Evolutionary conservation across 805 yeast species (phyloP).

Genomic region (Teunomyces stri): DNA sequence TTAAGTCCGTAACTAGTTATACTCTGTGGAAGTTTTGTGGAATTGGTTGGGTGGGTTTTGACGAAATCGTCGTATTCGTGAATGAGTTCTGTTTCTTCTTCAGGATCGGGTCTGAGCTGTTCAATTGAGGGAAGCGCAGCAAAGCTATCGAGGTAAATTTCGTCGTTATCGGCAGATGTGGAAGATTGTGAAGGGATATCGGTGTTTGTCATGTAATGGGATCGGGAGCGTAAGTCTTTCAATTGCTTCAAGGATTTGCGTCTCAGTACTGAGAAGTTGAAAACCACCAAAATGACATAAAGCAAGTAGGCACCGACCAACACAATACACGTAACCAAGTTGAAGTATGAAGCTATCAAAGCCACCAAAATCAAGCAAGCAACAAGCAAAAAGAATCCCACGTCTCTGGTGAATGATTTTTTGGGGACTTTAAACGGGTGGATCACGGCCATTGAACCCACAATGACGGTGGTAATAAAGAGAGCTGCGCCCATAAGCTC

Average conservation of each 20-base stretch:
- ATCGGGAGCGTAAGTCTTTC: conserved; percentile 22
- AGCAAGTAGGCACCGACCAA: conserved; percentile 55
- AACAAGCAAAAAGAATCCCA: conserved; percentile 52
- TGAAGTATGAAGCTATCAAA: conserved; percentile 54
- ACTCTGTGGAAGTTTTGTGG: background rate
- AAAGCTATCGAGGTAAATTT: conserved; percentile 20
- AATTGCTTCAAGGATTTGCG: conserved; percentile 11
- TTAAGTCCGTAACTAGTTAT: conserved; percentile 34
- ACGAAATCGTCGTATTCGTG: conserved; percentile 8
- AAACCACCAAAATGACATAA: conserved; percentile 50
- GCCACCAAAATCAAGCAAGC: conserved; percentile 50
- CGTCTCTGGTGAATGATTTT: conserved; percentile 57
- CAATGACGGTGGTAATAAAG: conserved; percentile 74
- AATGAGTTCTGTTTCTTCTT: conserved; percentile 1
- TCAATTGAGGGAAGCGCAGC: conserved; percentile 28
- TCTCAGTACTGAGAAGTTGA: conserved; percentile 19
- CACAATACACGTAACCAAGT: conserved; percentile 51
- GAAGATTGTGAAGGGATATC: background rate
- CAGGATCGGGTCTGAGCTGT: conserved; percentile 11
- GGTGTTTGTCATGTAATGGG: conserved; percentile 10
- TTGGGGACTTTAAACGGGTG: conserved; percentile 60
- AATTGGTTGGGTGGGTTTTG: background rate
- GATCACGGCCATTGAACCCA: conserved; percentile 73
- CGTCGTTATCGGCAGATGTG: conserved; percentile 9
- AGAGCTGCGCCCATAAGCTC: conserved; percentile 90